These are phyloP conservation scores for Populus deltoides DNA, from an alignment of 345 rosid genomes.

Conservation along the genomic window DNA sequence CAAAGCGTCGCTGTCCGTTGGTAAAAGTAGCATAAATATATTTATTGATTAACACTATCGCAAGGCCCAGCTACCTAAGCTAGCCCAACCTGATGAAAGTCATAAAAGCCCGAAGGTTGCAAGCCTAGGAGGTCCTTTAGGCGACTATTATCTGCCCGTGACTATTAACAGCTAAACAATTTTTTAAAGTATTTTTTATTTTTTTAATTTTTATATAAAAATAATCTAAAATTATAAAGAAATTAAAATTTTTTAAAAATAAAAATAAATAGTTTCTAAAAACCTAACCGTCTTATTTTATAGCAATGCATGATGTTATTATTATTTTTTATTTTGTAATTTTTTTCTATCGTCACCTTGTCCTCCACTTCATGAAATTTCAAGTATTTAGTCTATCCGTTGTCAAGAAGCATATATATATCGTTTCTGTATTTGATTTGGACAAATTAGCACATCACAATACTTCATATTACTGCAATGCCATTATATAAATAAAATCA, in stretches of 20 bases:
- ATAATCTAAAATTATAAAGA: too few species aligned
- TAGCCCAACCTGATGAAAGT: not conserved
- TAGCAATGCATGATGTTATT: too few species aligned
- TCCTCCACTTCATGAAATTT: not conserved
- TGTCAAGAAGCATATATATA: not conserved
- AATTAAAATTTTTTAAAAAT: too few species aligned
- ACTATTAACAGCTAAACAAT: too few species aligned
- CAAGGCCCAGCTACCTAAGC: accelerated
- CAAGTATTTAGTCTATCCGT: not conserved
- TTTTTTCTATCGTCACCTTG: not conserved
- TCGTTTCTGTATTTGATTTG: not conserved
- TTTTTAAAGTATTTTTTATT: too few species aligned
- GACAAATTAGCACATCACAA: not conserved
- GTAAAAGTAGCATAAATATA: accelerated
- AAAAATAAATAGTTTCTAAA: too few species aligned
- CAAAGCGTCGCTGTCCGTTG: slow-evolving; percentile 40
- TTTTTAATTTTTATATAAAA: too few species aligned
- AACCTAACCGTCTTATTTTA: not conserved
- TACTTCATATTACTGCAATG: not conserved
- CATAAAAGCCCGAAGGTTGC: not conserved
- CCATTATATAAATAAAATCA: too few species aligned
- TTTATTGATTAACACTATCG: accelerated
- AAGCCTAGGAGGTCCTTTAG: not conserved
- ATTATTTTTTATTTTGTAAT: too few species aligned
- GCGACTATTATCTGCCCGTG: not conserved